Evolutionary conservation across 1,284 basidiomycete species (phyloP).

Genomic region (Leucoagaricus sp.): DNA sequence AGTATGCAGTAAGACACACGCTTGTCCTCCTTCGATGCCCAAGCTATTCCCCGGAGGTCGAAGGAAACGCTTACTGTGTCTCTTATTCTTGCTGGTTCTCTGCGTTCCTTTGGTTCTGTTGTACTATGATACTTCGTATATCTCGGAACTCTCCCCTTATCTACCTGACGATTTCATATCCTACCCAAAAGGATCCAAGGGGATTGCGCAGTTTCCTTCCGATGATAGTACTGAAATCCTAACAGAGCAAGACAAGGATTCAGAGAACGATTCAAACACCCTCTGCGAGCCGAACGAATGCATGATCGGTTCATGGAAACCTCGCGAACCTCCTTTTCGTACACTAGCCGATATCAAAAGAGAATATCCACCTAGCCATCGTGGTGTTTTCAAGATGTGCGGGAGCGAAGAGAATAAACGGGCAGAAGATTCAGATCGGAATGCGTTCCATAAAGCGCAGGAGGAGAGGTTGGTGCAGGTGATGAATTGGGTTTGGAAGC

Average conservation of each 20-base stretch:
- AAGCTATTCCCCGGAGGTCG: not conserved
- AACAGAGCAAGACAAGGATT: not conserved
- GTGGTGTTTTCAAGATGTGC: conserved; percentile 10
- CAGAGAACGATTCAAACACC: not conserved
- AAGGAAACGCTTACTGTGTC: not conserved
- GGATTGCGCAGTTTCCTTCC: not conserved
- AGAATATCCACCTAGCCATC: conserved; percentile 8
- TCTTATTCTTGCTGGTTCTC: not conserved
- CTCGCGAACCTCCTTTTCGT: conserved; percentile 15
- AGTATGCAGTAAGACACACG: too few relatives aligned
- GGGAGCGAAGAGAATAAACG: conserved; percentile 5
- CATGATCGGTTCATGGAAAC: conserved; percentile 15
- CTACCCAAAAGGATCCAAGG: not conserved
- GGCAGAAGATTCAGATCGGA: not conserved
- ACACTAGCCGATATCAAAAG: conserved; percentile 15
- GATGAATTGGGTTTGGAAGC: conserved; percentile 21
- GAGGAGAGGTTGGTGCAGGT: conserved; percentile 16
- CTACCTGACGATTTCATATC: not conserved
- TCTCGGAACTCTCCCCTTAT: not conserved
- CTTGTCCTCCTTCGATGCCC: too few relatives aligned
- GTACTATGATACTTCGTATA: not conserved
- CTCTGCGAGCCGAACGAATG: conserved; percentile 16
- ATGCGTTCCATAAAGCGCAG: conserved; percentile 10
- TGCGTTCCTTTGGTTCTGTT: not conserved
- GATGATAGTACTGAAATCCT: not conserved